Conservation (phyloP, 2,329 filamentous ascomycete species). For the Fusarium coicis region DNA sequence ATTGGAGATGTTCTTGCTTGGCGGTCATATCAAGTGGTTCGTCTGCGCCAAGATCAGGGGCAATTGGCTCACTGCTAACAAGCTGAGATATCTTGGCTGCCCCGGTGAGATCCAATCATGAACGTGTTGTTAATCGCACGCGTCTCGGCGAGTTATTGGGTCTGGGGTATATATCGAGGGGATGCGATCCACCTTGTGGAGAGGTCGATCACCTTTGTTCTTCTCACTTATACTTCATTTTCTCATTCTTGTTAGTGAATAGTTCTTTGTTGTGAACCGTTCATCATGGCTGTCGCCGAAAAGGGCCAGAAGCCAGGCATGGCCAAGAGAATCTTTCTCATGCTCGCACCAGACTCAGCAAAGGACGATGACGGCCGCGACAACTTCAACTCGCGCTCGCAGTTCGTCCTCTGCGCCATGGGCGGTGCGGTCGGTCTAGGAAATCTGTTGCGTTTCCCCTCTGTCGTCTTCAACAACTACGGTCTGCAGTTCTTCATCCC, state of each 20-base stretch:
- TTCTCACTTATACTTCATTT: background rate
- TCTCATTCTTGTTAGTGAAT: too few species aligned
- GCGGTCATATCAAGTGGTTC: constrained; percentile 29
- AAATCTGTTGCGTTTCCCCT: constrained; percentile 66
- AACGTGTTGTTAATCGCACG: background rate
- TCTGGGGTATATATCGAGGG: constrained; percentile 13
- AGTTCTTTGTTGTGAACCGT: too few species aligned
- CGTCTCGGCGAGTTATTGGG: background rate
- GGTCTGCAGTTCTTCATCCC: constrained; percentile 68
- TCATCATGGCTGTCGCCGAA: constrained; percentile 26
- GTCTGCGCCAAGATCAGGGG: constrained; percentile 10
- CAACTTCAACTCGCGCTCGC: constrained; percentile 40
- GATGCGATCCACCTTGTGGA: constrained; percentile 8
- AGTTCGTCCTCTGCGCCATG: constrained; percentile 48
- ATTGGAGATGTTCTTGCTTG: constrained; percentile 26
- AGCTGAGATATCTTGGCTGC: constrained; percentile 16
- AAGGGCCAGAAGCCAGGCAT: constrained; percentile 29
- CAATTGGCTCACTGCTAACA: too few species aligned
- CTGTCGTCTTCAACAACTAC: constrained; percentile 66
- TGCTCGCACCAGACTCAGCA: constrained; percentile 37
- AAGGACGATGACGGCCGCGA: constrained; percentile 44
- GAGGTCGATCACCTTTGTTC: background rate
- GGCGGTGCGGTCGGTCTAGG: constrained; percentile 65
- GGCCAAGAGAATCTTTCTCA: constrained; percentile 29
- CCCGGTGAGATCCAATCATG: background rate